phyloP scores from a whole-genome alignment of 495 filamentous ascomycete species.

The Evansstolkia leycettana region DNA sequence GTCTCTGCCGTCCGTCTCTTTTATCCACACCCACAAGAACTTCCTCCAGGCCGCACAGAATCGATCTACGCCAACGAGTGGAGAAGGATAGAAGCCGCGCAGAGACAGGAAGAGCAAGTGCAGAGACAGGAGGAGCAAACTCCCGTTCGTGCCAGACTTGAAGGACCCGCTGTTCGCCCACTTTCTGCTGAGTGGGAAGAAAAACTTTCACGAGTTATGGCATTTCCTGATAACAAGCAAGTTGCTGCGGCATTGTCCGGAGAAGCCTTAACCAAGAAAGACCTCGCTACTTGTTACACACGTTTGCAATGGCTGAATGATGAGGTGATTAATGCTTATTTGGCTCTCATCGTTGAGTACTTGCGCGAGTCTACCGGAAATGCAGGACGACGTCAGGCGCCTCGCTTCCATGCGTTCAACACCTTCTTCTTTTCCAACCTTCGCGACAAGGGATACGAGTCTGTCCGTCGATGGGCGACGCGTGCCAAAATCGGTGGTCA shows the following conservation, averaged over 20 bases:
- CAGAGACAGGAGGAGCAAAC: constrained; percentile 2
- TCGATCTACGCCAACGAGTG: constrained; percentile 22
- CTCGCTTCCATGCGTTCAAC: constrained; percentile 57
- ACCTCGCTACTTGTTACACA: constrained; percentile 48
- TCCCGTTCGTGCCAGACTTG: constrained; percentile 10
- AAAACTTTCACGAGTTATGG: constrained; percentile 22
- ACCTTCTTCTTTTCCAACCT: constrained; percentile 59
- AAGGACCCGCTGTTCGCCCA: constrained; percentile 27
- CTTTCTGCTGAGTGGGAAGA: constrained; percentile 34
- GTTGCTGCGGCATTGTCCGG: constrained; percentile 41
- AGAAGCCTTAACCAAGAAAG: constrained; percentile 41
- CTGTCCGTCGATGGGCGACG: constrained; percentile 38
- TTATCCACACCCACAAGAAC: constrained; percentile 9
- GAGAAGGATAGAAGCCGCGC: constrained; percentile 11
- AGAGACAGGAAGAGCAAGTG: constrained; percentile 9
- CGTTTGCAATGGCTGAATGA: constrained; percentile 65
- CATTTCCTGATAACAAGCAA: constrained; percentile 7
- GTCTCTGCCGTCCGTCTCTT: constrained; percentile 28
- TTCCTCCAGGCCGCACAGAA: constrained; percentile 20
- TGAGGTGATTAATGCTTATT: constrained; percentile 61
- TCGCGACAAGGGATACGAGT: constrained; percentile 34
- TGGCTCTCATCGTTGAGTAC: constrained; percentile 47
- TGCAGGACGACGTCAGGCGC: constrained; percentile 31
- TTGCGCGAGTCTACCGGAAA: constrained; percentile 40
- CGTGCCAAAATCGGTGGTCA: constrained; percentile 44